Evolutionary conservation across 805 yeast genomes (phyloP).

Genomic region (Yarrowia keelungensis): DNA sequence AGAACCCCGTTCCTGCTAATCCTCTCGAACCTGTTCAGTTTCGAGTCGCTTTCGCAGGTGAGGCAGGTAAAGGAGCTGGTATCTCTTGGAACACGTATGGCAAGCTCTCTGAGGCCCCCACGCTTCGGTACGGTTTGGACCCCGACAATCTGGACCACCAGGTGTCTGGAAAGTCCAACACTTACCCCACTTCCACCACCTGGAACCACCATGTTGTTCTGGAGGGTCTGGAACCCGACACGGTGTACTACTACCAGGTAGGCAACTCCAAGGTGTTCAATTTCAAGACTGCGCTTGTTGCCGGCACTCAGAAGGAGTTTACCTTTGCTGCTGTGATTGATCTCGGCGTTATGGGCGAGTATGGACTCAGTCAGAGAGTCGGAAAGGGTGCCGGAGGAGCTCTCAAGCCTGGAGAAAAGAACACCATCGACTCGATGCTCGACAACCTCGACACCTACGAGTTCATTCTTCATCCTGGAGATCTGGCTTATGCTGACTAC

Average conservation of each 20-base stretch:
- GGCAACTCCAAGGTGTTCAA: slow-evolving; percentile 36
- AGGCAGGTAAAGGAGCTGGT: slow-evolving; percentile 6
- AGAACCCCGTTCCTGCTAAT: slow-evolving; percentile 24
- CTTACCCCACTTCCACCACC: slow-evolving; percentile 44
- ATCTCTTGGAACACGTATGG: slow-evolving; percentile 46
- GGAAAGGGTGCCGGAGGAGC: slow-evolving; percentile 19
- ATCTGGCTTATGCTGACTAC: slow-evolving; percentile 49
- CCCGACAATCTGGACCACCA: slow-evolving; percentile 37
- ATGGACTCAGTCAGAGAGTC: slow-evolving; percentile 37
- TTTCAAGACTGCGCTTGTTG: slow-evolving; percentile 42
- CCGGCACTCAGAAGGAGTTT: slow-evolving; percentile 39
- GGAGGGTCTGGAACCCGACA: slow-evolving; percentile 44
- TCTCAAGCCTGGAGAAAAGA: slow-evolving; percentile 34
- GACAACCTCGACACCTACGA: slow-evolving; percentile 42
- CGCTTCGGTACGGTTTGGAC: slow-evolving; percentile 44
- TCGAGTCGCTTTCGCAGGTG: slow-evolving; percentile 14
- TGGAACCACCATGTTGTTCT: slow-evolving; percentile 46
- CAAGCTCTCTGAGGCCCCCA: slow-evolving; percentile 41
- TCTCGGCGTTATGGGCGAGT: slow-evolving; percentile 39
- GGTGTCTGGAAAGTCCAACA: slow-evolving; percentile 41
- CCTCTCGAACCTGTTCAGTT: slow-evolving; percentile 24
- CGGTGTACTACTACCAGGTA: slow-evolving; percentile 47
- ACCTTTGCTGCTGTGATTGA: slow-evolving; percentile 27
- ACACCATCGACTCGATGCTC: slow-evolving; percentile 44
- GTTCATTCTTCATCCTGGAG: slow-evolving; percentile 47